A percentile compares a stretch with the other conserved stretches of the same genome.
These are phyloP conservation scores for Kluyveromyces marxianus DNA, from an alignment of 1,139 yeast genomes.

Conservation along the genomic window DNA sequence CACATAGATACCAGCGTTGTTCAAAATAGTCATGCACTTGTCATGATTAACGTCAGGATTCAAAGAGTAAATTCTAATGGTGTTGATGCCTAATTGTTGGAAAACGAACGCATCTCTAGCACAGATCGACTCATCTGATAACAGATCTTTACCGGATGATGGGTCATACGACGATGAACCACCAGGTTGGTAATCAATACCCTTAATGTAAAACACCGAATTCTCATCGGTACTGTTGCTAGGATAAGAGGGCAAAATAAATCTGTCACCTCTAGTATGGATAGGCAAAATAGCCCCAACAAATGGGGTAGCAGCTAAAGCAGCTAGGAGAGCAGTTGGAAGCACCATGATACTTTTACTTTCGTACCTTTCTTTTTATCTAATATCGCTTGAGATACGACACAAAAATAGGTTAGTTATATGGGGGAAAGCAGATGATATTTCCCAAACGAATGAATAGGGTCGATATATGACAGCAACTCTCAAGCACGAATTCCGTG, in stretches of 20 bases:
- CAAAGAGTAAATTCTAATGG: conserved; percentile 61
- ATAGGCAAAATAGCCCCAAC: conserved; percentile 40
- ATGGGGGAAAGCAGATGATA: too few relatives aligned
- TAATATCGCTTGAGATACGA: background rate
- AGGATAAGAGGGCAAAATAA: conserved; percentile 38
- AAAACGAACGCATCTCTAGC: conserved; percentile 74
- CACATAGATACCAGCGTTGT: conserved; percentile 83
- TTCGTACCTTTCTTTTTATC: background rate
- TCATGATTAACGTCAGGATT: conserved; percentile 77
- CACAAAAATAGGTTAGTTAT: too few relatives aligned
- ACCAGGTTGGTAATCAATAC: conserved; percentile 69
- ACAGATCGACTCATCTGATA: conserved; percentile 65
- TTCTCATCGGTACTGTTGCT: conserved; percentile 35
- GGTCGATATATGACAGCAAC: too few relatives aligned
- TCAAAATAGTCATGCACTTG: conserved; percentile 78
- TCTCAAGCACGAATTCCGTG: too few relatives aligned
- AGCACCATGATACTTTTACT: background rate
- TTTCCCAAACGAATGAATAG: too few relatives aligned
- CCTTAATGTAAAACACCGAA: conserved; percentile 45
- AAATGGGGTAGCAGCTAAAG: conserved; percentile 7
- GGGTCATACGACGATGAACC: conserved; percentile 54
- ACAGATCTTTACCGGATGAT: conserved; percentile 46
- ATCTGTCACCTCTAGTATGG: conserved; percentile 39
- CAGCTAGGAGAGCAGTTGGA: background rate
- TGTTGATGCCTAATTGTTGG: conserved; percentile 71